Evolutionary conservation across 495 filamentous ascomycete species (phyloP).

Genomic region (Daldinia decipiens): DNA sequence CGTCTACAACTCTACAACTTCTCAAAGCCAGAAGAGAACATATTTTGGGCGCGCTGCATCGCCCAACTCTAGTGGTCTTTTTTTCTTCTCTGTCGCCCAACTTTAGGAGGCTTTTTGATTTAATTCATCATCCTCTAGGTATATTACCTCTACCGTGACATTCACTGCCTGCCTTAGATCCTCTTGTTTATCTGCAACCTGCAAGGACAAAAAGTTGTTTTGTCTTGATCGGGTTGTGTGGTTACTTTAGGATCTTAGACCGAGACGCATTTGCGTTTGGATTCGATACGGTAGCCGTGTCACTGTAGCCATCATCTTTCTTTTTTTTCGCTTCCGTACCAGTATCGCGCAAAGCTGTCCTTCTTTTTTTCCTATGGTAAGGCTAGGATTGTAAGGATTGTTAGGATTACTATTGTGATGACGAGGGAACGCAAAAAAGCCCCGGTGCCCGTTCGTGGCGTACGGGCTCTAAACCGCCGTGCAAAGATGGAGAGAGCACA

Average conservation of each 20-base stretch:
- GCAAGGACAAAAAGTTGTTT: slow-evolving; percentile 30
- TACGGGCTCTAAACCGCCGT: slow-evolving; percentile 37
- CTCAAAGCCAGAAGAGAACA: slow-evolving; percentile 18
- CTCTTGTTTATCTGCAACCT: slow-evolving; percentile 9
- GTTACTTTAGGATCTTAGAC: slow-evolving; percentile 19
- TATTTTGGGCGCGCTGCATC: slow-evolving; percentile 28
- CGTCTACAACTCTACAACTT: slow-evolving; percentile 21
- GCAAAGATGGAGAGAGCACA: slow-evolving; percentile 42
- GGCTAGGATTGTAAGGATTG: slow-evolving; percentile 46
- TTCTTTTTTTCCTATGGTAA: slow-evolving; percentile 42
- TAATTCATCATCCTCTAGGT: slow-evolving; percentile 27
- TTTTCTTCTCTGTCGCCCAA: slow-evolving; percentile 1
- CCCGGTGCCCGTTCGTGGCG: slow-evolving; percentile 37
- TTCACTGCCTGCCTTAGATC: slow-evolving; percentile 12
- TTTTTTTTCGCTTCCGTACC: slow-evolving; percentile 26
- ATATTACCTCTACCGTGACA: slow-evolving; percentile 31
- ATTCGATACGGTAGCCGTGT: slow-evolving; percentile 42
- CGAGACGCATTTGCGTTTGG: slow-evolving; percentile 24
- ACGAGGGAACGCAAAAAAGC: slow-evolving; percentile 47
- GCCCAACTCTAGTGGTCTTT: slow-evolving; percentile 22
- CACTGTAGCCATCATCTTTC: slow-evolving; percentile 37
- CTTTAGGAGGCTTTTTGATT: slow-evolving; percentile 30
- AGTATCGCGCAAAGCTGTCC: slow-evolving; percentile 34
- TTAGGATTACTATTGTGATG: slow-evolving; percentile 47
- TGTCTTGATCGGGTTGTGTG: slow-evolving; percentile 24